Base-by-base conservation (phyloP, 192 early-diverging fungal species). In the Thoreauomyces humboldtii region DNA sequence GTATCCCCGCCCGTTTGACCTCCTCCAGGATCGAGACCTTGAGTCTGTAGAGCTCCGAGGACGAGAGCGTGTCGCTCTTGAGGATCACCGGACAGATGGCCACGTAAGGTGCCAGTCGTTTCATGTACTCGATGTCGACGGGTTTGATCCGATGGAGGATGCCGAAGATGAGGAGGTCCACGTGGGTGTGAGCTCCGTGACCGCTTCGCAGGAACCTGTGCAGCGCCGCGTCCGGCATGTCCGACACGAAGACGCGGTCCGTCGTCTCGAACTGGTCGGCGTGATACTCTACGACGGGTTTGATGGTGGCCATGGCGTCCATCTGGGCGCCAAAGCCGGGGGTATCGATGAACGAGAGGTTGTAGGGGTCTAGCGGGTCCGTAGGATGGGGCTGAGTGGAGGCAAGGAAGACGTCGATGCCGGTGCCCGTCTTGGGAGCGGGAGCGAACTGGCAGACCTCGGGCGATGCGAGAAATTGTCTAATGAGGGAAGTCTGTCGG, bases 51-150 rank as follows among this genome's bases (percentile, higher is more conserved):
- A 87, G 68, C 41, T 87, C 77, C 29, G 74, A 53, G 19, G 63
- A 60, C 1, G 69, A 59, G 36, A 84, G 62, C 7, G 81, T 76
- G 69, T 90, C 89, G 36, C 75, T 63, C 55, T 90, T 90, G 31
- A 82, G 53, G 38, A 90, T 85, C 22, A 90, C 75, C 7, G 89
- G 89, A 22, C 92, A 69, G 11, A 90, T 74, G 51, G 79, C 82
- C 19, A 86, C 77, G 9, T 80, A 75, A 34, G 80, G 81, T 36
- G 76, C 68, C 43, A 88, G 73, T 33, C 79, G 72, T 24, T 84
- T 73, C 74, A 90, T 83, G 59, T 81, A 90, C 69, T 90, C 88
- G 22, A 88, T 59, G 64, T 90, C 88, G n/a, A 86, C 80, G n/a
- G 83, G 76, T 54, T 88, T 89, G 12, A 87, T 31, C 1, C 87